Base-by-base conservation (phyloP, 169 alveolate genomes). In the Cytauxzoon felis region DNA sequence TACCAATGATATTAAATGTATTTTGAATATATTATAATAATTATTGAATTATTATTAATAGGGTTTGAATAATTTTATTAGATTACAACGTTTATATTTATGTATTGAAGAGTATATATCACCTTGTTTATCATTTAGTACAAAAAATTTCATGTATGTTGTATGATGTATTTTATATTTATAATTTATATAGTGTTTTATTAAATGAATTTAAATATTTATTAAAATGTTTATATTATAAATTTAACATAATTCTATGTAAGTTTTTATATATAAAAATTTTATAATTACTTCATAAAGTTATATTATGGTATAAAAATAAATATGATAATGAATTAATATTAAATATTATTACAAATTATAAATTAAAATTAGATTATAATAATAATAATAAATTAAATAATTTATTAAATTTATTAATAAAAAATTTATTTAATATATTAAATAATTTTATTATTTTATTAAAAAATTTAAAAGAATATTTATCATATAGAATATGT, bases 401-500 rank as follows among this genome's bases (percentile, higher is more conserved):
- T n/a, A n/a, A 49, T 45, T 29, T 32, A 7, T 6, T 65, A 6
- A 56, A 48, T 34, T 36, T 51, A 1, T 33, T 65, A 27, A 27
- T 47, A 4, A 21, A 50, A 0, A 43, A 32, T 26, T 7, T 65
- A n/a, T 64, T 60, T 2, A 4, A 18, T 13, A 13, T 23, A 5
- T 11, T 66, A 13, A 64, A 56, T 9, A 62, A 59, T 5, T 19
- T 76, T 1, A 0, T 26, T 23, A 42, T 24, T 8, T 32, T 64
- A 5, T 27, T 66, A 18, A 4, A n/a, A 1, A 53, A 56, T 9
- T 50, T 76, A 30, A 54, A 57, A 9, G 58, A 63, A 19, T 47
- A 24, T 26, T 30, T 76, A 6, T 76, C 86, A 42, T 68, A 76
- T 23, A 51, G 86, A 19, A 27, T 76, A 41, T 76, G 86, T 41